Evolutionary conservation across 1,139 yeast genomes (phyloP).

Genomic region (Candida gigantensis): DNA sequence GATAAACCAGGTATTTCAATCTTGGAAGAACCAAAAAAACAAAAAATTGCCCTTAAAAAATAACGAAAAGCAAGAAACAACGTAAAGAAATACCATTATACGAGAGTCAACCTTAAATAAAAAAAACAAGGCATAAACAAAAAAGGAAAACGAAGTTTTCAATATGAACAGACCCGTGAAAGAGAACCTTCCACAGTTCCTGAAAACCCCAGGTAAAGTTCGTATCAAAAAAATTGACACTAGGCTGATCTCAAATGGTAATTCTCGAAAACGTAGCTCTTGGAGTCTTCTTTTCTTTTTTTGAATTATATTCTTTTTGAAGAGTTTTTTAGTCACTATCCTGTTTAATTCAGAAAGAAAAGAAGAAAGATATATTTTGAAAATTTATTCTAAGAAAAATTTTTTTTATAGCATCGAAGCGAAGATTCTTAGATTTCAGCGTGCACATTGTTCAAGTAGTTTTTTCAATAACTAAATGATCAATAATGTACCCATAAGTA

Average conservation of each 20-base stretch:
- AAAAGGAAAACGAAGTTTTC: constrained; percentile 11
- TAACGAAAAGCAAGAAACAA: constrained; percentile 16
- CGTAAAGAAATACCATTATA: constrained; percentile 24
- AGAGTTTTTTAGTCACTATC: constrained; percentile 33
- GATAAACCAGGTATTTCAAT: constrained; percentile 50
- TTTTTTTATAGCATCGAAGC: constrained; percentile 4
- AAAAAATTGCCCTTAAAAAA: constrained; percentile 20
- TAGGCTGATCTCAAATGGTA: constrained; percentile 6
- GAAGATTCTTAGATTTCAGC: no score
- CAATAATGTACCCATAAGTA: no score
- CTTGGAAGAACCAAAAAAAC: constrained; percentile 43
- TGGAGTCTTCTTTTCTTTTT: constrained; percentile 18
- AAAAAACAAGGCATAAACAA: constrained; percentile 12
- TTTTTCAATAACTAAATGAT: neutral
- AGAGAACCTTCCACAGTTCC: constrained; percentile 18
- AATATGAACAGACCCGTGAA: constrained; percentile 12
- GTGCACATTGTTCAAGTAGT: no score
- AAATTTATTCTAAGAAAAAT: constrained; percentile 4
- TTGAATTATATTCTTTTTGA: constrained; percentile 12
- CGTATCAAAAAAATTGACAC: constrained; percentile 4
- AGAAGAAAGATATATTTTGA: constrained; percentile 13
- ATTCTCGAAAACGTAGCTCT: constrained; percentile 11
- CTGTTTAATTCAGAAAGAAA: constrained; percentile 45
- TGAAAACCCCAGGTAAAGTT: constrained; percentile 17
- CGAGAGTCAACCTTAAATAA: constrained; percentile 22